phyloP scores from a whole-genome alignment of 495 filamentous ascomycete genomes.

The Aspergillus mulundensis region DNA sequence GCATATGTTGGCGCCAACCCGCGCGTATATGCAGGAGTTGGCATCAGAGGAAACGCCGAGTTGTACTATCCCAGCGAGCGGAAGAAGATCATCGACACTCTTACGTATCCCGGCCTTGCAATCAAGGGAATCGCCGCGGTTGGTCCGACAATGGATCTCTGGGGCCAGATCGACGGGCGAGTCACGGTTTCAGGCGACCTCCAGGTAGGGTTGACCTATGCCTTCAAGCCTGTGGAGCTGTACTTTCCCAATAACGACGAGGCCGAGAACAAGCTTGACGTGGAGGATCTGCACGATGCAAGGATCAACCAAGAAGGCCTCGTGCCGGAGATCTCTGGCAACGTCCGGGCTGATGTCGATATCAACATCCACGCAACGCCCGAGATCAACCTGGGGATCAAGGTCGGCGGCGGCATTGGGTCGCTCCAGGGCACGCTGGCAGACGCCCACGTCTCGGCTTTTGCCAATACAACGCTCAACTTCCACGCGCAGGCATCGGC shows the following conservation, averaged over 20 bases:
- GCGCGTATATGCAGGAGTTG: conserved; percentile 7
- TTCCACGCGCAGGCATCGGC: conserved; percentile 1
- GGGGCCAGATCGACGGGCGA: conserved; percentile 12
- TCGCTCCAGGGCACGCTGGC: neutral
- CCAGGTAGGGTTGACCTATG: conserved; percentile 13
- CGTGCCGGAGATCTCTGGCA: neutral
- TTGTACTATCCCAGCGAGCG: conserved; percentile 13
- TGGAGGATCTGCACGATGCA: too few relatives aligned
- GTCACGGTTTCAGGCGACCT: neutral
- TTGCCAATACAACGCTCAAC: conserved; percentile 1
- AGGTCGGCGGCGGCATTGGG: neutral
- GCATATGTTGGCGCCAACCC: conserved; percentile 20
- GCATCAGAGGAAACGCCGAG: conserved; percentile 17
- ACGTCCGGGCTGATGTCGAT: conserved; percentile 1
- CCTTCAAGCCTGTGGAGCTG: conserved; percentile 18
- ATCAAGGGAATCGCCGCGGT: conserved; percentile 35
- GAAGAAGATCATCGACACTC: conserved; percentile 24
- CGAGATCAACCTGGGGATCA: conserved; percentile 12
- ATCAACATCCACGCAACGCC: conserved; percentile 6
- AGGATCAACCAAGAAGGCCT: neutral
- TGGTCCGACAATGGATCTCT: conserved; percentile 29
- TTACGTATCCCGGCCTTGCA: conserved; percentile 25
- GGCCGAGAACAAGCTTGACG: neutral
- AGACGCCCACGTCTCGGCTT: conserved; percentile 6
- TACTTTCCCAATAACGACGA: conserved; percentile 23